These are phyloP conservation scores for Simplicillium sp. DNA, from an alignment of 2,329 filamentous ascomycete genomes.

Conservation along the genomic window DNA sequence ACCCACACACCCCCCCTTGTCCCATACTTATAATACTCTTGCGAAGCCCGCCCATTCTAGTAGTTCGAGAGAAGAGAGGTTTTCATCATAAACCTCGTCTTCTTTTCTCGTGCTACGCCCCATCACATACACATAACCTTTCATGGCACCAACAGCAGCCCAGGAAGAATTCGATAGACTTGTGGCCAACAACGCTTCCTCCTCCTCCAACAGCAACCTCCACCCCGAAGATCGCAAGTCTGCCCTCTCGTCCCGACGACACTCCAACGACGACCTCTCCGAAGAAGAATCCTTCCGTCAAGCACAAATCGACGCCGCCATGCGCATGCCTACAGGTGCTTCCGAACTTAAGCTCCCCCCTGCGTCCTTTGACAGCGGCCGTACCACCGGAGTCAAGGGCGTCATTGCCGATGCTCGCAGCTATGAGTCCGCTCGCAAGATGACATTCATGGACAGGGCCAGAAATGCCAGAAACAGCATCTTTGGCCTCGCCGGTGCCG, in stretches of 20 bases:
- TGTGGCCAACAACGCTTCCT: conserved; percentile 44
- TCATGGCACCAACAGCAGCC: conserved; percentile 46
- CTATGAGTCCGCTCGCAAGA: conserved; percentile 58
- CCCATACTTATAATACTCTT: not conserved
- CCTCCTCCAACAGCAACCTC: conserved; percentile 23
- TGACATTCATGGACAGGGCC: conserved; percentile 43
- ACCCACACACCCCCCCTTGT: not conserved
- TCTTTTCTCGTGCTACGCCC: not conserved
- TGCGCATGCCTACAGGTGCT: conserved; percentile 50
- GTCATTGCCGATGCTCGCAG: conserved; percentile 77
- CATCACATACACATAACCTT: conserved; percentile 14
- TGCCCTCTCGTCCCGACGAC: conserved; percentile 25
- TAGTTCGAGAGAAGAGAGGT: not conserved
- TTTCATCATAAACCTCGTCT: conserved; percentile 5
- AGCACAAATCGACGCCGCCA: conserved; percentile 50
- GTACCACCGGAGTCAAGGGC: conserved; percentile 74
- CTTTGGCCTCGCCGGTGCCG: conserved; percentile 33
- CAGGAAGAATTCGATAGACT: conserved; percentile 60
- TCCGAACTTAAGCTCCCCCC: conserved; percentile 51
- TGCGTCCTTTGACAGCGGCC: conserved; percentile 53
- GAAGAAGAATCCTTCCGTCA: conserved; percentile 46
- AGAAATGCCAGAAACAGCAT: conserved; percentile 45
- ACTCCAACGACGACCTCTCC: conserved; percentile 40
- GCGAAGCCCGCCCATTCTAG: too few species aligned
- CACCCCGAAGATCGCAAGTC: conserved; percentile 53